Evolutionary conservation across 2,329 filamentous ascomycete species (phyloP), one percentile per base, ranked within the genome.

Genomic region (Huntiella abstrusa): DNA sequence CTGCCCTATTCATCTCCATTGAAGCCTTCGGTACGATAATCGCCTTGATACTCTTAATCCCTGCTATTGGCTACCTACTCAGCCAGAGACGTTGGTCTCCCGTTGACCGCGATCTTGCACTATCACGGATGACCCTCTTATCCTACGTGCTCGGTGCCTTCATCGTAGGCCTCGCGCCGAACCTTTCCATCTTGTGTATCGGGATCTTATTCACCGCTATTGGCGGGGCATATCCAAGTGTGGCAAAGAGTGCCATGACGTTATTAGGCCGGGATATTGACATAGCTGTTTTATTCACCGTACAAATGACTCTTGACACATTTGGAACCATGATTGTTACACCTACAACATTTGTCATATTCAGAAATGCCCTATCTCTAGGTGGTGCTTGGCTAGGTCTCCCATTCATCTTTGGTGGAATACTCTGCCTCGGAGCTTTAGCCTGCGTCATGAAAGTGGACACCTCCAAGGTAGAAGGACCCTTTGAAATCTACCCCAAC

Each of bases 181-280:
- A 11, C n/a, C 13, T 45, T 17, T n/a, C 10, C n/a, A 19, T 38
- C 16, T 33, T 49, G 19, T 43, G 28, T 5, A 10, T 43, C 11
- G 46, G 46, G 7, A 34, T 32, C n/a, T 15, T 38, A 4, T 16
- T 49, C 10, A 47, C 35, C 15, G 49, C 40, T 16, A 33, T 46
- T 13, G 47, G 28, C 41, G 4, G 32, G 16, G 44, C 43, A 5
- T 47, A 43, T 41, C 6, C 11, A 13, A 43, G 22, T n/a, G 43
- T 49, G 10, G 17, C 43, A 11, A 48, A 46, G 5, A 51, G 52
- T 37, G 38, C 51, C 37, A 48, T 53, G 37, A 46, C 51, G 2
- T 38, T 39, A 5, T 8, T 52, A 5, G 43, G 48, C 12, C 22
- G 33, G 15, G 46, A 47, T 10, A 32, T 33, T 5, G 49, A 53